Evolutionary conservation across 805 yeast genomes (phyloP).

Genomic region (Yarrowia sp.): DNA sequence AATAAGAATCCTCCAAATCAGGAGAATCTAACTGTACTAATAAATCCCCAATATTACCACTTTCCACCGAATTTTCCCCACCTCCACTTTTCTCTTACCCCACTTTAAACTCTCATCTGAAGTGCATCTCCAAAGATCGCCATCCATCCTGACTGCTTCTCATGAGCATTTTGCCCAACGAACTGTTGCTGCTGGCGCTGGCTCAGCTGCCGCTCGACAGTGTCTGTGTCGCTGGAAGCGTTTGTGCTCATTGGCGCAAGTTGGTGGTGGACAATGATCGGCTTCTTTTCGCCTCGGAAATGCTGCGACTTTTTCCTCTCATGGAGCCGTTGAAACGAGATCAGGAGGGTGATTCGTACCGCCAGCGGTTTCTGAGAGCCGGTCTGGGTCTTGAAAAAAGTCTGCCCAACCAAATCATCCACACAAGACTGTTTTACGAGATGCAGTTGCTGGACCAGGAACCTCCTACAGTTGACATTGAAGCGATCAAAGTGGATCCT

Average conservation of each 20-base stretch:
- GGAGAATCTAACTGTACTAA: too few species aligned
- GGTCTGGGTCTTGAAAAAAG: background rate
- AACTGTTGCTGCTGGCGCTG: background rate
- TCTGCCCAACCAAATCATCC: constrained; percentile 3
- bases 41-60: too few species aligned
- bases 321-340: background rate
- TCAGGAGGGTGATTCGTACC: background rate
- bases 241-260: background rate
- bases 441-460: constrained; percentile 7
- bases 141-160: background rate
- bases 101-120: constrained; percentile 11
- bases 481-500: background rate
- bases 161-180: constrained; percentile 15
- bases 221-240: background rate
- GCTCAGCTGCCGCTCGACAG: constrained; percentile 2
- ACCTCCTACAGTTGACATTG: background rate
- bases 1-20: too few species aligned
- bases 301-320: constrained; percentile 1
- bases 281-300: background rate
- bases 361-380: background rate
- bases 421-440: constrained; percentile 3
- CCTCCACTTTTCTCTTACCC: background rate
- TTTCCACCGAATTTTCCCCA: too few species aligned
- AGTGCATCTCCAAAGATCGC: background rate
- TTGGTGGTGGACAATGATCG: background rate